Percentiles rank a stretch among this genome's conserved stretches.
Evolutionary conservation across 1,284 basidiomycete genomes (phyloP).

Genomic region (Albatrellus sp.): DNA sequence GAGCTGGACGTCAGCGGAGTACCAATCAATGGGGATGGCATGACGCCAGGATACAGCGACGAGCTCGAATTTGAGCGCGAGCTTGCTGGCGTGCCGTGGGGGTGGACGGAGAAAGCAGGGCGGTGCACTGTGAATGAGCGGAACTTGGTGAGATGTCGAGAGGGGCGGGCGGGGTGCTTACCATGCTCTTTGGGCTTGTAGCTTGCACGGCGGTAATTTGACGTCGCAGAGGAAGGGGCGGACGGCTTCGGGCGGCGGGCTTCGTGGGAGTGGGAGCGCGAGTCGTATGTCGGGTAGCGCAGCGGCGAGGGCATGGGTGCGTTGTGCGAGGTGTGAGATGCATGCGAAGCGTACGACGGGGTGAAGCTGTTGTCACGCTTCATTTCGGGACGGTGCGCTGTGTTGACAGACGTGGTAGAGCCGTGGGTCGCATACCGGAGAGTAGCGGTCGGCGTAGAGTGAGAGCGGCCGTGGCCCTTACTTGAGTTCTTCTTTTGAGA

Average conservation of each 20-base stretch:
- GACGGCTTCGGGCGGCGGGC: conserved; percentile 17
- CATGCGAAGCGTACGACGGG: conserved; percentile 15
- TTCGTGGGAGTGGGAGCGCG: conserved; percentile 11
- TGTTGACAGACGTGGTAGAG: conserved; percentile 15
- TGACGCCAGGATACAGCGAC: conserved; percentile 24
- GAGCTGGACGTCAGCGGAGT: conserved; percentile 15
- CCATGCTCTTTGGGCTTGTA: conserved; percentile 6
- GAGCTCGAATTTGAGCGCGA: conserved; percentile 37
- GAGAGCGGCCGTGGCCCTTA: conserved; percentile 18
- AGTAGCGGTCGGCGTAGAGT: conserved; percentile 13
- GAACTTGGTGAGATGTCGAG: conserved; percentile 3
- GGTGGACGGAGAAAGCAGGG: conserved; percentile 16
- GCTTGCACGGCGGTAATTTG: conserved; percentile 6
- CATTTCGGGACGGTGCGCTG: conserved; percentile 13
- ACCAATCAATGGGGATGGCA: conserved; percentile 9
- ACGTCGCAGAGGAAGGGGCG: conserved; percentile 12
- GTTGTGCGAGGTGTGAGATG: conserved; percentile 15
- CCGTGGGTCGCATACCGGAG: conserved; percentile 3
- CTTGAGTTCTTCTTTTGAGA: conserved; percentile 2
- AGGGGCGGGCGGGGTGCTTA: conserved; percentile 9
- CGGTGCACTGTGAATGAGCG: conserved; percentile 9
- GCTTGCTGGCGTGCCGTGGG: conserved; percentile 21
- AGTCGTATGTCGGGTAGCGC: conserved; percentile 19
- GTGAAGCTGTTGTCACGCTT: conserved; percentile 21
- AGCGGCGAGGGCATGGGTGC: conserved; percentile 23